Conservation (phyloP, 2,329 filamentous ascomycete genomes). For the Trichoderma afroharzianum region DNA sequence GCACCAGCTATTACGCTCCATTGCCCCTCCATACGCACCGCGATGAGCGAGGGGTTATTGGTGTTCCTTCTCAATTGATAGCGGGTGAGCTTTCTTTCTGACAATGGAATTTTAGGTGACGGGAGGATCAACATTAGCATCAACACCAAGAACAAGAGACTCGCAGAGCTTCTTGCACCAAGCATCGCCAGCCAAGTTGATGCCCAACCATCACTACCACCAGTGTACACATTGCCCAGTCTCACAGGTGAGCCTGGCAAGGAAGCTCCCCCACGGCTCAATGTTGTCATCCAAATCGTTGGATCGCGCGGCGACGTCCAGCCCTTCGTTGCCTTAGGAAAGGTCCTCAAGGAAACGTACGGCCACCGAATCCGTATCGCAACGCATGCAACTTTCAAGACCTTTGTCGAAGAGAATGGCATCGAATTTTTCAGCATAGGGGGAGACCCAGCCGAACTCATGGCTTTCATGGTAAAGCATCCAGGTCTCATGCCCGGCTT, state of each 20-base stretch:
- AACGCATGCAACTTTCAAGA: constrained; percentile 66
- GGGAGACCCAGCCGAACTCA: constrained; percentile 71
- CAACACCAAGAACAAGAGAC: constrained; percentile 62
- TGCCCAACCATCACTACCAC: constrained; percentile 54
- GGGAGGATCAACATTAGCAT: constrained; percentile 79
- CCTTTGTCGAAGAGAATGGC: constrained; percentile 65
- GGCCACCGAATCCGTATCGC: constrained; percentile 71
- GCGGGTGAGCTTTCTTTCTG: neutral
- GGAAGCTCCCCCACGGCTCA: constrained; percentile 55
- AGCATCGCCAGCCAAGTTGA: constrained; percentile 56
- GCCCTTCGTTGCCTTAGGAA: constrained; percentile 68
- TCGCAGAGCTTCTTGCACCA: constrained; percentile 65
- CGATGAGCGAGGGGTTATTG: neutral
- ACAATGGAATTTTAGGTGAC: constrained; percentile 50
- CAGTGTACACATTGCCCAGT: constrained; percentile 69
- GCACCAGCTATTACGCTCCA: neutral
- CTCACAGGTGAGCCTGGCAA: constrained; percentile 62
- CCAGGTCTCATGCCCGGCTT: constrained; percentile 81
- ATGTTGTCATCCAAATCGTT: constrained; percentile 72
- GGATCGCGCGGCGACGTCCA: constrained; percentile 73
- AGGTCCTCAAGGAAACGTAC: constrained; percentile 59
- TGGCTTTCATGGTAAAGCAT: constrained; percentile 91
- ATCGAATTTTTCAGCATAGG: constrained; percentile 75
- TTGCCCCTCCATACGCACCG: neutral
- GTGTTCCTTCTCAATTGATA: neutral